phyloP scores from a whole-genome alignment of 2,329 filamentous ascomycete species.

The Neofusicoccum cordaticola region DNA sequence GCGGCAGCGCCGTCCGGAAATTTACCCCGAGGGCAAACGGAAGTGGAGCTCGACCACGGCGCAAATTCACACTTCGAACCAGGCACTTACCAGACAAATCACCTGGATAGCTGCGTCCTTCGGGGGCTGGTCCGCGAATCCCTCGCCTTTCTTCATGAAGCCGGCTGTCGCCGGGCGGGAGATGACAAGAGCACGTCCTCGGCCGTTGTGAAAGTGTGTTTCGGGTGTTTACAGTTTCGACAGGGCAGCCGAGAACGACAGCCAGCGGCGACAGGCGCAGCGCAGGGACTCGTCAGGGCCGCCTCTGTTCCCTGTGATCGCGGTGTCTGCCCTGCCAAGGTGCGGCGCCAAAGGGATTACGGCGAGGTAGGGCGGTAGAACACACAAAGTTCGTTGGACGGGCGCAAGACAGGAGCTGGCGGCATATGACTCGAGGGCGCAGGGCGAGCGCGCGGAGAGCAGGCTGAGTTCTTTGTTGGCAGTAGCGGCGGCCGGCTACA shows the following conservation, averaged over 20 bases:
- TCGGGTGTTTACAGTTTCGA: not conserved
- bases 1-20: not conserved
- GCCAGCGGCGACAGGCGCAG: no score
- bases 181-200: constrained; percentile 3
- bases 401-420: not conserved
- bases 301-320: not conserved
- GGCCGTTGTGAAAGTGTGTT: not conserved
- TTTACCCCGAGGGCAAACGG: not conserved
- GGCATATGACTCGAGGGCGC: not conserved
- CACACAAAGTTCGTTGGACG: not conserved
- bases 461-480: not conserved
- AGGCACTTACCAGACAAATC: constrained; percentile 44
- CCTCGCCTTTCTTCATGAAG: constrained; percentile 44
- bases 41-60: not conserved
- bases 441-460: not conserved
- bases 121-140: constrained; percentile 30
- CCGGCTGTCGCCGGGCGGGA: constrained; percentile 18
- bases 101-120: constrained; percentile 46
- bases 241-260: not conserved
- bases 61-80: not conserved
- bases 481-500: not conserved
- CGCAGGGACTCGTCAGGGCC: not conserved
- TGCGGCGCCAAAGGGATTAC: not conserved
- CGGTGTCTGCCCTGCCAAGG: not conserved
- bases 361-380: not conserved